Evolutionary conservation across 441 rosid species (phyloP).

Genomic region (Viola pubescens): DNA sequence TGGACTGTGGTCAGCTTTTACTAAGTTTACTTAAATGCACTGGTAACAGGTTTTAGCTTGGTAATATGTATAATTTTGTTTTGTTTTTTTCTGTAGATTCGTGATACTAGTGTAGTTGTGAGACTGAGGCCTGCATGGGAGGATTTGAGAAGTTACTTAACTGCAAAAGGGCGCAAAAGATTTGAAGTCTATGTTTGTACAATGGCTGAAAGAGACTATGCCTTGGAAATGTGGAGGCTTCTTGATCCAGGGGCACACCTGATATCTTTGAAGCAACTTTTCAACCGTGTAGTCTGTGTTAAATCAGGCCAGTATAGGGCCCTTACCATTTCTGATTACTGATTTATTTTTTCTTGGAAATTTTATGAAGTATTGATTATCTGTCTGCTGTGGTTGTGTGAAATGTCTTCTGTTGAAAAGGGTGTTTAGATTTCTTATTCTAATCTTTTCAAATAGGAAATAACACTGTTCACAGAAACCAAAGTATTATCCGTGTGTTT

Average conservation of each 20-base stretch:
- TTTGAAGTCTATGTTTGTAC: conserved; percentile 98
- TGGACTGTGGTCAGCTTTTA: background rate
- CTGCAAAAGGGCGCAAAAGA: conserved; percentile 79
- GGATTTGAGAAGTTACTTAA: conserved; percentile 79
- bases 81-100: conserved; percentile 39
- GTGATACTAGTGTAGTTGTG: conserved; percentile 96
- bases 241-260: conserved; percentile 87
- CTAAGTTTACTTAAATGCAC: background rate
- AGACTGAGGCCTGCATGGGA: conserved; percentile 97
- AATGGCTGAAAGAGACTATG: conserved; percentile 97
- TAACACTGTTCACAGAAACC: background rate
- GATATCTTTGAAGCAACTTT: conserved; percentile 65
- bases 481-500: background rate
- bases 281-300: conserved; percentile 82
- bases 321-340: background rate
- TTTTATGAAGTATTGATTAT: conserved; percentile 8
- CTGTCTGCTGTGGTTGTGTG: background rate
- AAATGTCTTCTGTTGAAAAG: background rate
- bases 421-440: background rate
- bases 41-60: background rate
- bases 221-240: conserved; percentile 96
- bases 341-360: conserved; percentile 6
- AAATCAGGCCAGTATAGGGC: conserved; percentile 61
- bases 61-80: background rate
- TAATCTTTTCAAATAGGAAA: background rate